Base-by-base conservation (phyloP, 1,284 basidiomycete species). In the Apiotrichum porosum region DNA sequence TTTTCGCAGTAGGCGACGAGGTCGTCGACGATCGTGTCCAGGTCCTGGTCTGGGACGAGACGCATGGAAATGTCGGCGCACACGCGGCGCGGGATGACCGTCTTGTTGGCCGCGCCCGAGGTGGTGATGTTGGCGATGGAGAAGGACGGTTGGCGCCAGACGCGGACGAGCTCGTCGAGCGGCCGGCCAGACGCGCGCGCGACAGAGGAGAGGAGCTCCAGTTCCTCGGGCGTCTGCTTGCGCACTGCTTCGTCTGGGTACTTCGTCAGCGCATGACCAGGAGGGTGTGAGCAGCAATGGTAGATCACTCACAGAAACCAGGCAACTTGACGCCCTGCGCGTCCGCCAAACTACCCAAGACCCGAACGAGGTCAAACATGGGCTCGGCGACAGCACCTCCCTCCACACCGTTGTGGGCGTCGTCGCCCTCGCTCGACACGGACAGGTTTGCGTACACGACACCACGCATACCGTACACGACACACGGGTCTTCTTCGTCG, bases 401-500 rank as follows among this genome's bases (percentile, higher is more conserved):
- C 61, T 97, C 89, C 9, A 97, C 82, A 57, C 94, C 94, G 12
- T 58, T 73, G 51, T 67, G 67, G 13, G 64, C 61, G 49, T 70
- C 65, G 26, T 62, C 62, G 9, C 63, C 64, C 15, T 77, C 72
- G 56, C 80, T 86, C 9, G 79, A 79, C 41, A 92, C 82, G 80
- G 85, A 54, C 14, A 71, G 52, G 34, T 64, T 66, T 48, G 66
- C 65, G 49, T 69, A 71, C 14, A 97, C 82, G 3, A 98, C 94
- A 0, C 94, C 94, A 41, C 94, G 81, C 57, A 97, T 76, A 3
- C 94, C 94, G 64, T 95, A 94, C 0, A 93, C 97, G 49, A 97
- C 85, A 65, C 93, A 97, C 0, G 94, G 93, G n/a, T 84, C 83
- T 53, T 87, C 83, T 62, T 97, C 91, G 26, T 86, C 86, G 56